Conservation (phyloP, 2,329 filamentous ascomycete genomes). For the Cercospora zeae-maydis region DNA sequence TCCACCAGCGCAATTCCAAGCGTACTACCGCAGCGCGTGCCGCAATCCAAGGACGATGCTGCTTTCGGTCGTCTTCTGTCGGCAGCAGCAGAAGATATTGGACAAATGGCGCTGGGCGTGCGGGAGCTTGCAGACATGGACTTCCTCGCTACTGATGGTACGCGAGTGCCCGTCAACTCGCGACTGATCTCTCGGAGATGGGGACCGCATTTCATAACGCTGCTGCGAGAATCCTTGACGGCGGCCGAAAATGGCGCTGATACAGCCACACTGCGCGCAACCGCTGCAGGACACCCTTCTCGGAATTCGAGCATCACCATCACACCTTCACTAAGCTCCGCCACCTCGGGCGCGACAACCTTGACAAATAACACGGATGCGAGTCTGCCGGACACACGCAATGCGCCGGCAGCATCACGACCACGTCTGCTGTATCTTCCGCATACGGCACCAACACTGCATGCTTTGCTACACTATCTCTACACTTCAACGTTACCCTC, state of each 20-base stretch:
- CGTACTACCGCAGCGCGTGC: conserved; percentile 10
- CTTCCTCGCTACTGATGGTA: conserved; percentile 83
- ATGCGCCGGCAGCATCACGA: conserved; percentile 58
- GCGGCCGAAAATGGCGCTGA: conserved; percentile 64
- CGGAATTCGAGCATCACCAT: conserved; percentile 84
- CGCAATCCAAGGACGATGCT: conserved; percentile 44
- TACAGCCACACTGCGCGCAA: conserved; percentile 68
- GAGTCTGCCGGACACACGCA: conserved; percentile 52
- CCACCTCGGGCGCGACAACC: conserved; percentile 40
- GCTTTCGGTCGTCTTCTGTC: conserved; percentile 74
- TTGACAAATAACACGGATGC: conserved; percentile 44
- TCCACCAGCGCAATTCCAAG: conserved; percentile 68
- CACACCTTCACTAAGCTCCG: conserved; percentile 60
- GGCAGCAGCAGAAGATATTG: conserved; percentile 77
- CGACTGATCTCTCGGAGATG: conserved; percentile 81
- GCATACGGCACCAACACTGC: conserved; percentile 83
- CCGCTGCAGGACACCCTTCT: conserved; percentile 49
- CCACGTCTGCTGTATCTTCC: conserved; percentile 88
- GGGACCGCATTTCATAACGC: conserved; percentile 93
- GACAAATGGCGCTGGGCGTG: conserved; percentile 71
- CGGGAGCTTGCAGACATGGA: conserved; percentile 96
- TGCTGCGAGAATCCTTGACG: conserved; percentile 75
- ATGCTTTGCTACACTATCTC: conserved; percentile 85
- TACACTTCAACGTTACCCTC: conserved; percentile 88
- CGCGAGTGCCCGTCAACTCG: conserved; percentile 90